Evolutionary conservation across 2,329 filamentous ascomycete genomes (phyloP), one percentile per base, ranked within the genome.

Genomic region (Fusarium sp.): DNA sequence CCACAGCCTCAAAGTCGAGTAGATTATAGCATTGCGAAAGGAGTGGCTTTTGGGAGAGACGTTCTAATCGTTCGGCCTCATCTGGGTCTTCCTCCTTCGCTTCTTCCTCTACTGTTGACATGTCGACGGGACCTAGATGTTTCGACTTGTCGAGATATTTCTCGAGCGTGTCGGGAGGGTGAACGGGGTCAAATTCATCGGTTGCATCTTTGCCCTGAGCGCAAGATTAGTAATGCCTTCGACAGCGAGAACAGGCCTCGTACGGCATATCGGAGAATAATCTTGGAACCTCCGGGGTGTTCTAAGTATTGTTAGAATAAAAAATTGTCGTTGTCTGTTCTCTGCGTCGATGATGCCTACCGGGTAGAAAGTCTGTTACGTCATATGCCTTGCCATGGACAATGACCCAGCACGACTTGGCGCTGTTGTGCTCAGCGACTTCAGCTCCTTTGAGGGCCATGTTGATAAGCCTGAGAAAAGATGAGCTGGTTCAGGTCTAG

Each of bases 391-490:
- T 73, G 41, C 52, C 52, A 1, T 97, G 94, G 69, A 97, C 90
- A 80, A 97, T 94, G 52, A 97, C 94, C 95, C 95, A 98, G 85
- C 95, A 97, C 60, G 94, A 96, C 77, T 97, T 91, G 78, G 90
- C 89, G 78, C 87, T 92, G 85, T 93, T 93, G 86, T 98, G 96
- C 85, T 95, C 85, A 29, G 88, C 87, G 66, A 90, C 85, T 62
- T 90, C 87, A 64, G 81, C 83, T 48, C 89, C 88, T 18, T 85
- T 88, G 63, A 90, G 81, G 60, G 81, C 81, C 84, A 87, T 86
- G 64, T 73, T 82, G 66, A 39, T 48, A 7, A 9, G 35, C 22
- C 10, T 5, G 9, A 18, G 22, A 27, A 22, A 2, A 18, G 14
- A 0, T 6, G 10, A 18, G 2, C 6, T 54, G 27, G 9, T 50